A percentile compares a stretch with the other conserved stretches of the same genome.
Conservation (phyloP, 2,329 filamentous ascomycete genomes). For the Fonsecaea pugnacius region DNA sequence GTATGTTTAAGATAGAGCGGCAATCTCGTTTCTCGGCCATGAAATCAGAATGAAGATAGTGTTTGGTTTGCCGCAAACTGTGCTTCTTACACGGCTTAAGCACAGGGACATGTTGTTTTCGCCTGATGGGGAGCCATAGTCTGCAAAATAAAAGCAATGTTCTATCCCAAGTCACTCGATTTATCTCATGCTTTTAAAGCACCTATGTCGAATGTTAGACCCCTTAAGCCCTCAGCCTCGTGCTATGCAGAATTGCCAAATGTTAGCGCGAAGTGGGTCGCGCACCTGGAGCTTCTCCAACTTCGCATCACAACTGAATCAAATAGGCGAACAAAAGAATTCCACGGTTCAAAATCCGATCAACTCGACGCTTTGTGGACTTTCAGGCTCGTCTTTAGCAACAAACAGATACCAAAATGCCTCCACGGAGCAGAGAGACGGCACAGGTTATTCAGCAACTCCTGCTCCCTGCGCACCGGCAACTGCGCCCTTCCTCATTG, state of each 20-base stretch:
- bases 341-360: neutral
- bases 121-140: neutral
- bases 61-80: neutral
- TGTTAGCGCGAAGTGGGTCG: neutral
- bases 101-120: neutral
- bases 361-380: neutral
- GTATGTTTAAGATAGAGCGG: conserved; percentile 27
- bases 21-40: conserved; percentile 8
- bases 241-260: neutral
- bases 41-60: conserved; percentile 6
- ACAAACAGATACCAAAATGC: conserved; percentile 3
- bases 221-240: neutral
- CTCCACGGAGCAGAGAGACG: conserved; percentile 16
- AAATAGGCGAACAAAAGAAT: neutral
- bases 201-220: neutral
- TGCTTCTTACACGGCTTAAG: neutral
- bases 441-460: conserved; percentile 13
- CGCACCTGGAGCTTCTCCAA: neutral
- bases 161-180: no score
- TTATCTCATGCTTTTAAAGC: neutral
- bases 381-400: neutral
- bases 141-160: no score
- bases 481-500: neutral
- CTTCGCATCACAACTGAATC: neutral
- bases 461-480: neutral